These are phyloP conservation scores for Diaporthe velutina DNA, from an alignment of 2,329 filamentous ascomycete genomes.

Conservation along the genomic window DNA sequence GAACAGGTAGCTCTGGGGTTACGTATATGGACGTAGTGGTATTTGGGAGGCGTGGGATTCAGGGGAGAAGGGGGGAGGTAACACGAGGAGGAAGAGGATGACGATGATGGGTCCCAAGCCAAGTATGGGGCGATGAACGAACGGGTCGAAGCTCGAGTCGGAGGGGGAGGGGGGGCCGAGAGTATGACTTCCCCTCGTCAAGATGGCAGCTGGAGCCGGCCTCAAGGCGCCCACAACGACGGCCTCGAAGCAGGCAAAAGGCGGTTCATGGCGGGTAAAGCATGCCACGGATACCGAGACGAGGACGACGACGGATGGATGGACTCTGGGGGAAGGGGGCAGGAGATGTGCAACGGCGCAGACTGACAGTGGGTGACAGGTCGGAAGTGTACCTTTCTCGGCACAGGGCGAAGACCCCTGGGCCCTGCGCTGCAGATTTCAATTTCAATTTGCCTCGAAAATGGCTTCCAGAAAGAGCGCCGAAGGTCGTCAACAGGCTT, in stretches of 20 bases:
- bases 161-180: background rate
- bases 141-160: slow-evolving; percentile 11
- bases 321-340: background rate
- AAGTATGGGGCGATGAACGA: slow-evolving; percentile 17
- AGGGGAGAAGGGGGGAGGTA: background rate
- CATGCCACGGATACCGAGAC: background rate
- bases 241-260: background rate
- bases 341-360: background rate
- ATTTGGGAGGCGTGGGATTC: slow-evolving; percentile 1
- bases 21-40: background rate
- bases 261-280: slow-evolving; percentile 16
- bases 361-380: slow-evolving; percentile 30
- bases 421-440: slow-evolving; percentile 31
- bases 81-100: slow-evolving; percentile 32
- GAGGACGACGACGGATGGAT: slow-evolving; percentile 9
- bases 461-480: slow-evolving; percentile 39
- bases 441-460: slow-evolving; percentile 17
- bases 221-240: background rate
- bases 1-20: slow-evolving; percentile 7
- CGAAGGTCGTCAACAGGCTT: slow-evolving; percentile 31
- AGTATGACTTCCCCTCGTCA: background rate
- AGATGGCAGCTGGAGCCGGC: background rate
- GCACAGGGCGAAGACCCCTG: slow-evolving; percentile 36
- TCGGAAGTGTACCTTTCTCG: slow-evolving; percentile 38
- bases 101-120: slow-evolving; percentile 19